Percentiles rank a stretch among this genome's conserved stretches.
These are phyloP conservation scores for Penicillium polonicum DNA, from an alignment of 2,329 filamentous ascomycete genomes.

Conservation along the genomic window DNA sequence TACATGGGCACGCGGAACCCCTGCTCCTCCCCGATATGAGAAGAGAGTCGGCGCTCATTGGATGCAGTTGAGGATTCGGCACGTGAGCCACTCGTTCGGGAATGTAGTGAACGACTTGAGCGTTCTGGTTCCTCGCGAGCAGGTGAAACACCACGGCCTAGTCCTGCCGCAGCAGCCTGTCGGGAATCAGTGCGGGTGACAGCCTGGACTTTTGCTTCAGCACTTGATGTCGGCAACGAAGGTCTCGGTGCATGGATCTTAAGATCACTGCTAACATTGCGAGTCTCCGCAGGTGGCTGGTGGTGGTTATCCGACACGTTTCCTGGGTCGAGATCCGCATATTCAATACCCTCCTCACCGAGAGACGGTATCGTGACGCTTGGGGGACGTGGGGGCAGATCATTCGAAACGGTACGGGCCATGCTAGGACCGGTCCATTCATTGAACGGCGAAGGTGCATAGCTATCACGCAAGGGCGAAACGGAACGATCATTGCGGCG, in stretches of 20 bases:
- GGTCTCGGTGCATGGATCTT: conserved; percentile 88
- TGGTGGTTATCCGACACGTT: conserved; percentile 44
- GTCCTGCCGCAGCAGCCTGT: conserved; percentile 77
- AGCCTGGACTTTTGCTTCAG: conserved; percentile 75
- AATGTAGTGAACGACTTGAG: conserved; percentile 57
- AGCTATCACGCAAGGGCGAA: conserved; percentile 75
- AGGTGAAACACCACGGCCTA: conserved; percentile 62
- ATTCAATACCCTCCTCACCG: conserved; percentile 87
- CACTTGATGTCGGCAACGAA: conserved; percentile 75
- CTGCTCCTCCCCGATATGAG: conserved; percentile 69
- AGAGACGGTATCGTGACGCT: conserved; percentile 82
- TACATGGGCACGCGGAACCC: conserved; percentile 97
- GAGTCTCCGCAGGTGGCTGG: conserved; percentile 66
- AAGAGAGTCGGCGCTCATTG: conserved; percentile 55
- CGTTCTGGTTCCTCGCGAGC: conserved; percentile 53
- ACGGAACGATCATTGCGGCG: conserved; percentile 69
- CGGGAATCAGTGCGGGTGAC: conserved; percentile 93
- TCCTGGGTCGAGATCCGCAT: conserved; percentile 61
- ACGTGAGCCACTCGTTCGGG: conserved; percentile 61
- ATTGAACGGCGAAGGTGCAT: conserved; percentile 82
- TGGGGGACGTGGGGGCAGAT: conserved; percentile 58
- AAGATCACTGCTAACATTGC: conserved; percentile 75
- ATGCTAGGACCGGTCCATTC: conserved; percentile 53
- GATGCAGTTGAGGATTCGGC: conserved; percentile 48
- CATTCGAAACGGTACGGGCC: conserved; percentile 35